Evolutionary conservation across 768 basidiomycete genomes (phyloP).

Genomic region (Melanogaster broomeanus): DNA sequence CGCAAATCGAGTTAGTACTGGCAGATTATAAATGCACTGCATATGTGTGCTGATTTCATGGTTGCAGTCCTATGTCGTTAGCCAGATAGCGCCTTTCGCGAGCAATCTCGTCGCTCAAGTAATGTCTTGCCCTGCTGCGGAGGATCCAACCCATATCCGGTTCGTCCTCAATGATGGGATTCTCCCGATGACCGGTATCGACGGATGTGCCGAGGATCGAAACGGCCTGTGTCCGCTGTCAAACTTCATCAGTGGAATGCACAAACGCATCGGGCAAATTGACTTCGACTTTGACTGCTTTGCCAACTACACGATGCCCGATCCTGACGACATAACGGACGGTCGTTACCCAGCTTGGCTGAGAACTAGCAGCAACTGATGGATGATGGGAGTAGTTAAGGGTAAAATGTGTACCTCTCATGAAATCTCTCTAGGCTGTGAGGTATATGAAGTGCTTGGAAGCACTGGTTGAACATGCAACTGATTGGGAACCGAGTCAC

Average conservation of each 20-base stretch:
- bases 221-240: conserved; percentile 44
- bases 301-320: conserved; percentile 46
- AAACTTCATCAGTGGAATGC: conserved; percentile 40
- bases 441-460: no score
- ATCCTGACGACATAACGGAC: conserved; percentile 41
- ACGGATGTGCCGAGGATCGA: conserved; percentile 40
- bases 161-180: conserved; percentile 52
- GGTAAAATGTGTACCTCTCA: no score
- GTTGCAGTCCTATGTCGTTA: conserved; percentile 39
- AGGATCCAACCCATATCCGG: conserved; percentile 36
- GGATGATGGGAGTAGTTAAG: no score
- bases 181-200: conserved; percentile 45
- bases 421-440: no score
- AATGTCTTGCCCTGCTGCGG: conserved; percentile 36
- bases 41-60: not conserved
- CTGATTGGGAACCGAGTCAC: no score
- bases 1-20: conserved; percentile 24
- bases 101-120: conserved; percentile 51
- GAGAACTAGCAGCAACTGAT: not conserved
- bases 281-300: conserved; percentile 46
- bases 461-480: no score
- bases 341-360: conserved; percentile 30
- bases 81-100: conserved; percentile 48
- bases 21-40: not conserved
- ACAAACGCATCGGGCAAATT: conserved; percentile 38